A percentile compares a stretch with the other conserved stretches of the same genome.
Evolutionary conservation across 2,329 filamentous ascomycete species (phyloP).

Genomic region (Scolecobasidium constrictum): DNA sequence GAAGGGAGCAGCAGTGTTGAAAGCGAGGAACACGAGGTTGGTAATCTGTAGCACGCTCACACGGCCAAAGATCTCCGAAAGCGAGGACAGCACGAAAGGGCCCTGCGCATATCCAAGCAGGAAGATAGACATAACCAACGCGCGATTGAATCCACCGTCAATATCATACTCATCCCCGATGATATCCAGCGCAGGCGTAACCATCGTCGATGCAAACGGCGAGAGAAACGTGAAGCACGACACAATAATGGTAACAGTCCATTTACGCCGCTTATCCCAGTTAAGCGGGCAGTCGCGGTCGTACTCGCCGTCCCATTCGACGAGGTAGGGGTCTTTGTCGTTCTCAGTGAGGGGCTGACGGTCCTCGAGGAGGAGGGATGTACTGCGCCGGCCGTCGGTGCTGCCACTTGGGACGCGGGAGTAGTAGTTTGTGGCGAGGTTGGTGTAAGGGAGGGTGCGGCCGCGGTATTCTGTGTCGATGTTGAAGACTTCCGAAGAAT

Average conservation of each 20-base stretch:
- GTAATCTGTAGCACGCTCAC: slow-evolving; percentile 23
- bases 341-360: slow-evolving; percentile 30
- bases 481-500: background rate
- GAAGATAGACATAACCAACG: slow-evolving; percentile 27
- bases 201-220: slow-evolving; percentile 28
- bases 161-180: slow-evolving; percentile 24
- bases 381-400: background rate
- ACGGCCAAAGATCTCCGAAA: slow-evolving; percentile 24
- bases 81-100: slow-evolving; percentile 24
- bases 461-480: background rate
- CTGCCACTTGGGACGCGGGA: background rate
- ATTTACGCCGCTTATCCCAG: too few species aligned
- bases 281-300: background rate
- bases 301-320: slow-evolving; percentile 32
- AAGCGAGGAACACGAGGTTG: slow-evolving; percentile 27
- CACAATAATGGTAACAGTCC: slow-evolving; percentile 24
- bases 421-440: background rate
- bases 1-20: slow-evolving; percentile 28
- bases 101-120: slow-evolving; percentile 28
- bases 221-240: slow-evolving; percentile 28
- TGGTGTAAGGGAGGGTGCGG: background rate
- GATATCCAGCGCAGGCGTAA: slow-evolving; percentile 21
- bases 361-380: slow-evolving; percentile 28
- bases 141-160: slow-evolving; percentile 18
- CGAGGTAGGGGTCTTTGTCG: slow-evolving; percentile 37